Evolutionary conservation across 495 filamentous ascomycete genomes (phyloP).

Genomic region (Penicillium ucsense): DNA sequence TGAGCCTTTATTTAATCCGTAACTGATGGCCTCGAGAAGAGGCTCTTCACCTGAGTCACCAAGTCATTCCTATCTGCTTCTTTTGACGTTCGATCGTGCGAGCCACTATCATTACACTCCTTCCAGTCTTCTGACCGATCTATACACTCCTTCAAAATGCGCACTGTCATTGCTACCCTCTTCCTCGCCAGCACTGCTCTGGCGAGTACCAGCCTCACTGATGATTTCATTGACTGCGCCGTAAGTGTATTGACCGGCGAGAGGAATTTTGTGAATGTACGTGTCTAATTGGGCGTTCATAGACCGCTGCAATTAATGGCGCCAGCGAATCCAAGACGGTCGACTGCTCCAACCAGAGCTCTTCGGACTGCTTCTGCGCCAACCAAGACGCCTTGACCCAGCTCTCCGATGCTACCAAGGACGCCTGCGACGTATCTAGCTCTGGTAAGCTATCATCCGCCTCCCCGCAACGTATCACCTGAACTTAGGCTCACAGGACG

Average conservation of each 20-base stretch:
- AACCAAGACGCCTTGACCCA: constrained; percentile 8
- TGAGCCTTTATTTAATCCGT: too few species aligned
- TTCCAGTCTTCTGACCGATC: too few species aligned
- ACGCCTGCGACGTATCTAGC: constrained; percentile 6
- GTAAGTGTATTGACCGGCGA: constrained; percentile 3
- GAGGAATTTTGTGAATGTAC: too few species aligned
- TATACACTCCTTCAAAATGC: constrained; percentile 8
- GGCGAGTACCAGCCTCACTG: constrained; percentile 2
- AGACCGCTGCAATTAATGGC: constrained; percentile 6
- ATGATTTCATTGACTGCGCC: constrained; percentile 7
- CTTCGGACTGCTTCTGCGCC: constrained; percentile 12
- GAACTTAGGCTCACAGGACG: not conserved
- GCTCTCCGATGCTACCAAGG: constrained; percentile 1
- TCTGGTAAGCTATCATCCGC: constrained; percentile 4
- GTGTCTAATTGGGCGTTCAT: too few species aligned
- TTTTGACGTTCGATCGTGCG: too few species aligned
- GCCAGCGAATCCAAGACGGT: constrained; percentile 2
- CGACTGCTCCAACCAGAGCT: constrained; percentile 5
- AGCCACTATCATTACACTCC: too few species aligned
- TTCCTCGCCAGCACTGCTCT: constrained; percentile 8
- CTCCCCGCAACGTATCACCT: not conserved
- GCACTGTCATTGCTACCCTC: constrained; percentile 12
- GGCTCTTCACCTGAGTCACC: too few species aligned
- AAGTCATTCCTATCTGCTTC: too few species aligned
- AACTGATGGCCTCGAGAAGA: too few species aligned